Percentiles rank a stretch among this genome's conserved stretches.
These are phyloP conservation scores for Smittium culicis DNA, from an alignment of 371 early-diverging fungal genomes.

Conservation along the genomic window DNA sequence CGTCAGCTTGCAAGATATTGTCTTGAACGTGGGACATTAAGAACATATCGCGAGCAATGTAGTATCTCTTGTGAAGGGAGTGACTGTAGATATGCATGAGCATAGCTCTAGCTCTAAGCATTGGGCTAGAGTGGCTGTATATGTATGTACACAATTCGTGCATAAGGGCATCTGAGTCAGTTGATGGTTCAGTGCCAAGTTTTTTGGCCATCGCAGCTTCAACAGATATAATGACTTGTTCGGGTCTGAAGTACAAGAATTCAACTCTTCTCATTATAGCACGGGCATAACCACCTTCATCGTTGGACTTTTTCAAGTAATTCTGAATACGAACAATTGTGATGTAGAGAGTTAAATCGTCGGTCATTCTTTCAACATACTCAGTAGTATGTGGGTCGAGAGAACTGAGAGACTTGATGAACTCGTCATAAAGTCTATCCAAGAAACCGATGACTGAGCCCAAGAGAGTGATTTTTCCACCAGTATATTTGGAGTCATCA, in stretches of 20 bases:
- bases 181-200: constrained; percentile 21
- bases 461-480: constrained; percentile 42
- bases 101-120: constrained; percentile 87
- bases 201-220: constrained; percentile 28
- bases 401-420: constrained; percentile 81
- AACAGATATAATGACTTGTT: constrained; percentile 30
- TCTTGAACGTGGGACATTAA: constrained; percentile 97
- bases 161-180: constrained; percentile 30
- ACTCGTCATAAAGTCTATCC: constrained; percentile 93
- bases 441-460: constrained; percentile 81
- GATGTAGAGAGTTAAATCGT: constrained; percentile 75
- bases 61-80: constrained; percentile 86
- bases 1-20: constrained; percentile 73
- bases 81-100: constrained; percentile 93
- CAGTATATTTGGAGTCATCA: constrained; percentile 43
- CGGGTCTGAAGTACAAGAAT: constrained; percentile 89
- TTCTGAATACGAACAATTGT: constrained; percentile 72
- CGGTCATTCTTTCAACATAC: constrained; percentile 84
- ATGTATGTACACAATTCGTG: constrained; percentile 67
- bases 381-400: constrained; percentile 94
- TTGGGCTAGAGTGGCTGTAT: constrained; percentile 70
- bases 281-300: constrained; percentile 48
- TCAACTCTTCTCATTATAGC: constrained; percentile 78
- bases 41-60: constrained; percentile 86
- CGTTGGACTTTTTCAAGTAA: constrained; percentile 51